Evolutionary conservation across 352 stramenopile species (phyloP), one percentile per base, ranked within the genome.

Genomic region (Pseudoperonospora humuli): DNA sequence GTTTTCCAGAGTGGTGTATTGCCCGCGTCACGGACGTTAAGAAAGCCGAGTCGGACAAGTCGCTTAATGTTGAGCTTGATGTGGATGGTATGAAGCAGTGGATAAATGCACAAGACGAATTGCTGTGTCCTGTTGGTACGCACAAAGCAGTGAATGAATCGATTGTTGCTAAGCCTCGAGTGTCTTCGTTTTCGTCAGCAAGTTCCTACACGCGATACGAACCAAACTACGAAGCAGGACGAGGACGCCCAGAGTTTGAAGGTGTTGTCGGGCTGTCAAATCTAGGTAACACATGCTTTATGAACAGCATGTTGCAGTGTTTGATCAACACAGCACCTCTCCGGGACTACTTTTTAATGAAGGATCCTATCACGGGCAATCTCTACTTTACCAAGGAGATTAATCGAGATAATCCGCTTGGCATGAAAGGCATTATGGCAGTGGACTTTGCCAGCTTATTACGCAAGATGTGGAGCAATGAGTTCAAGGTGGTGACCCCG

Each of bases 371-470:
- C 0, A 76, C 59, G 2, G 57, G 58, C 2, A 45, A 40, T 7
- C 43, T 41, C 11, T 45, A 57, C 21, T 85, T 86, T 43, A 45
- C 68, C 18, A 65, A 67, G 9, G 81, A 98, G 50, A 78, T 99
- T 32, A 99, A 99, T 54, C 64, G 73, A 46, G 64, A 89, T 14
- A 99, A 99, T 54, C 95, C 96, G 14, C 74, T 99, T 2, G 81
- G 78, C 2, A 88, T 91, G 75, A 87, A 93, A 26, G 95, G 95
- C 7, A 80, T 84, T 45, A 92, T 99, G 48, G 95, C 95, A 1
- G 73, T 74, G n/a, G 86, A 96, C n/a, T 99, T 98, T 70, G 93
- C 86, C 0, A 75, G 64, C 19, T 63, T 99, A 5, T 45, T 98
- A 14, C 75, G 80, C n/a, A 81, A 96, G 37, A 94, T 99, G 61